Evolutionary conservation across 768 basidiomycete species (phyloP).

Genomic region (Leccinum variicolor): DNA sequence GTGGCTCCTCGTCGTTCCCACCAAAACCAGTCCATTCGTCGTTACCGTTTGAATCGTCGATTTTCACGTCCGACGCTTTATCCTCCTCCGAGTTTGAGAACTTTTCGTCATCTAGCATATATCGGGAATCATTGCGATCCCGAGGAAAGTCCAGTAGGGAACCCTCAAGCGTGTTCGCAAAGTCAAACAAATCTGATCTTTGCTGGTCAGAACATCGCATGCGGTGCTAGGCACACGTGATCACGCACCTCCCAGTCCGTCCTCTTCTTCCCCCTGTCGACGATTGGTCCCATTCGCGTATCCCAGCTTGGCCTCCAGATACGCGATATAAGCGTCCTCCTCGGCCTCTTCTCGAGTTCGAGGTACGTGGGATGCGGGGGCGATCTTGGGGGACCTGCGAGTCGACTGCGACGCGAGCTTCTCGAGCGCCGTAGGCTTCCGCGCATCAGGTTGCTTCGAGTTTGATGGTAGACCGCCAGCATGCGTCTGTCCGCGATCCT

Average conservation of each 20-base stretch:
- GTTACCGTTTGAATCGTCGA: constrained; percentile 20
- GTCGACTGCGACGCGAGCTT: constrained; percentile 27
- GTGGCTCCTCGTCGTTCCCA: constrained; percentile 1
- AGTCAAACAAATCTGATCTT: constrained; percentile 52
- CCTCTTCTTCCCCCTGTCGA: constrained; percentile 52
- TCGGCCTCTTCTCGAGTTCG: constrained; percentile 48
- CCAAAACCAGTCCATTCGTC: constrained; percentile 41
- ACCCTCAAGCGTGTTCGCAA: constrained; percentile 34
- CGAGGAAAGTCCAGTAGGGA: neutral
- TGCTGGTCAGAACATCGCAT: neutral
- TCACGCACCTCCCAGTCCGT: constrained; percentile 79
- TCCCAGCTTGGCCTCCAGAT: constrained; percentile 77
- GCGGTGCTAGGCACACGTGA: neutral
- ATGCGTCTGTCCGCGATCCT: neutral
- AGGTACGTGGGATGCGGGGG: constrained; percentile 8
- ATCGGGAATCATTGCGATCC: neutral
- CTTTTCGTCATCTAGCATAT: neutral
- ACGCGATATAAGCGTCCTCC: constrained; percentile 84
- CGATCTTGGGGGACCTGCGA: neutral
- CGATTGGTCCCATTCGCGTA: constrained; percentile 42
- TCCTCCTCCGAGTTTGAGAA: constrained; percentile 4
- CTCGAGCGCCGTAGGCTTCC: constrained; percentile 31
- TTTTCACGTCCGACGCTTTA: constrained; percentile 12
- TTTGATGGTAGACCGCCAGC: neutral
- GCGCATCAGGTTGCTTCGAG: constrained; percentile 3